A percentile compares a stretch with the other conserved stretches of the same genome.
Evolutionary conservation across 345 rosid species (phyloP).

Genomic region (Eucalyptus dawsonii): DNA sequence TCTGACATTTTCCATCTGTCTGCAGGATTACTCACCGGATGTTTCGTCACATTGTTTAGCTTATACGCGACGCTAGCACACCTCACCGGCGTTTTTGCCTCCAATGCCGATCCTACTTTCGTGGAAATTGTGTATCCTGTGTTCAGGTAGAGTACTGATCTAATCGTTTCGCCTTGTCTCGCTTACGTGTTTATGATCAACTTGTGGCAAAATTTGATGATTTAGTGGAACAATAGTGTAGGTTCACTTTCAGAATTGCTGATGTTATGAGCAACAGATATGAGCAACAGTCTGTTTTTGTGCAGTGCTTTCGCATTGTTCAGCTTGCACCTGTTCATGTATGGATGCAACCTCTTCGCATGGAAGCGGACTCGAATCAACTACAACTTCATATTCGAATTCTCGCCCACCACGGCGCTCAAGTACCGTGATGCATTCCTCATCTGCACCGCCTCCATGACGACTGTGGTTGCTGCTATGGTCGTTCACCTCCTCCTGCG

Average conservation of each 20-base stretch:
- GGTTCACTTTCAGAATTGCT: background rate
- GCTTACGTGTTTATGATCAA: background rate
- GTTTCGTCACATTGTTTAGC: constrained; percentile 67
- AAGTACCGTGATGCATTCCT: constrained; percentile 85
- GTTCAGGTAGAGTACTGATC: constrained; percentile 52
- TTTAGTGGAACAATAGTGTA: background rate
- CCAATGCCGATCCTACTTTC: constrained; percentile 30
- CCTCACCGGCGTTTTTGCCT: constrained; percentile 54
- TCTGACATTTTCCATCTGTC: background rate
- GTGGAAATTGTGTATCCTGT: constrained; percentile 86
- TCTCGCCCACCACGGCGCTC: constrained; percentile 61
- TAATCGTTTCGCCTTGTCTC: background rate
- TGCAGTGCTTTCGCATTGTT: constrained; percentile 79
- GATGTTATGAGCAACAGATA: background rate
- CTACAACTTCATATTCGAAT: constrained; percentile 78
- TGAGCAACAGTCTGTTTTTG: background rate
- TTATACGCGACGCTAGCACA: constrained; percentile 76
- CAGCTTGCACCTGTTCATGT: constrained; percentile 89
- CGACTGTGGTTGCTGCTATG: constrained; percentile 76
- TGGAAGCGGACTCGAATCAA: constrained; percentile 84
- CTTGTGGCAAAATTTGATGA: background rate
- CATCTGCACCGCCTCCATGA: constrained; percentile 84
- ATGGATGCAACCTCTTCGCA: constrained; percentile 84
- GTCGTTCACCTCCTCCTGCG: constrained; percentile 72
- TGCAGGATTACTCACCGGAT: constrained; percentile 89